Conservation (phyloP, 129 eudicot species). For the Artemisia annua region DNA sequence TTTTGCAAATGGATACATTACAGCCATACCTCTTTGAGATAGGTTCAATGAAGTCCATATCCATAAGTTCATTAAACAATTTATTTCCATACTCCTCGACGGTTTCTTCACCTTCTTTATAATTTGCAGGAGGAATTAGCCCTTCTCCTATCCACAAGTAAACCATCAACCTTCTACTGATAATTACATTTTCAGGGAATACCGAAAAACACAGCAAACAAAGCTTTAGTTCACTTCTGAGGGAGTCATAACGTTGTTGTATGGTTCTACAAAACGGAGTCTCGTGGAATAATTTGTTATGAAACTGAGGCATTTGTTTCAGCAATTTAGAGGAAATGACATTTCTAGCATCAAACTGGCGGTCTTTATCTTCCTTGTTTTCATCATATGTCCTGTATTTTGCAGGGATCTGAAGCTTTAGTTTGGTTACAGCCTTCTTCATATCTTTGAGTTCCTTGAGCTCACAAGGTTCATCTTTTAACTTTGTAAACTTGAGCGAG, state of each 20-base stretch:
- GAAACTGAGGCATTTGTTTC: slow-evolving; percentile 27
- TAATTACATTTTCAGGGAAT: slow-evolving; percentile 34
- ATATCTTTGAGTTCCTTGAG: slow-evolving; percentile 24
- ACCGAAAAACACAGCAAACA: slow-evolving; percentile 52
- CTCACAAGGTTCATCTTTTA: not conserved
- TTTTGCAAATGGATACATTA: slow-evolving; percentile 42
- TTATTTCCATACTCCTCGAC: slow-evolving; percentile 30
- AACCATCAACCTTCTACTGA: slow-evolving; percentile 48
- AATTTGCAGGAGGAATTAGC: slow-evolving; percentile 3
- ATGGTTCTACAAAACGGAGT: slow-evolving; percentile 26
- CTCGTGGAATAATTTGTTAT: slow-evolving; percentile 22
- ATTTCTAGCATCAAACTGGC: not conserved
- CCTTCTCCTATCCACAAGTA: slow-evolving; percentile 67
- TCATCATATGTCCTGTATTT: slow-evolving; percentile 17
- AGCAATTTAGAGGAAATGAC: not conserved
- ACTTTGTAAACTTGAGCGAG: not conserved
- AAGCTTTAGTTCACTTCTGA: slow-evolving; percentile 28
- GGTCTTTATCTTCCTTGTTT: slow-evolving; percentile 9
- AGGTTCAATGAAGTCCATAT: slow-evolving; percentile 37
- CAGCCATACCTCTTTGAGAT: slow-evolving; percentile 8
- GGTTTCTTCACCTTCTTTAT: not conserved
- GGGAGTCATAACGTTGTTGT: slow-evolving; percentile 24
- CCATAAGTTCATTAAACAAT: slow-evolving; percentile 31
- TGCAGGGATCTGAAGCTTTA: slow-evolving; percentile 45
- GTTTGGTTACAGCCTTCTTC: slow-evolving; percentile 35